phyloP scores from a whole-genome alignment of 257 asterid species.

The Solanum dulcamara region DNA sequence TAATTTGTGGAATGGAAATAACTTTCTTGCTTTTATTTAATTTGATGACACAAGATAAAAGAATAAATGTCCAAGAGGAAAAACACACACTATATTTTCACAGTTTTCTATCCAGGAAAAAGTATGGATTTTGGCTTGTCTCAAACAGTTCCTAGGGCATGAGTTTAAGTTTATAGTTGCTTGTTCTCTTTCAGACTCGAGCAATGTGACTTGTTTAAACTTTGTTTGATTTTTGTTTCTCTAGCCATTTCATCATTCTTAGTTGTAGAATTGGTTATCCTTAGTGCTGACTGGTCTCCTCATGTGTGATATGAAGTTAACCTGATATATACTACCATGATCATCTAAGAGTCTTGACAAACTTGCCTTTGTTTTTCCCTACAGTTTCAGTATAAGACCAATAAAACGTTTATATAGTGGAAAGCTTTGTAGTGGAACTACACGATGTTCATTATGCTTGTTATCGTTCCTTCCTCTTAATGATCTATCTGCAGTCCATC shows the following conservation, averaged over 20 bases:
- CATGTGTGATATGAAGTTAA: neutral
- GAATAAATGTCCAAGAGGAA: neutral
- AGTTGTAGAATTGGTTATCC: neutral
- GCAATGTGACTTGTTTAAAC: neutral
- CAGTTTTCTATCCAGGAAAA: neutral
- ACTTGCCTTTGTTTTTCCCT: neutral
- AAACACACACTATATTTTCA: neutral
- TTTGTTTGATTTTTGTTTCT: neutral
- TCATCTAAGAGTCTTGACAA: neutral
- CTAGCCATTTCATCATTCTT: neutral
- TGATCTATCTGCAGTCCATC: neutral
- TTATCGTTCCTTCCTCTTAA: neutral
- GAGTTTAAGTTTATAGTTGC: neutral
- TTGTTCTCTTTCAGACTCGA: neutral
- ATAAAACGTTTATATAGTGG: neutral
- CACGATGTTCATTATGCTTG: neutral
- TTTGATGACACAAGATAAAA: neutral
- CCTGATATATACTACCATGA: neutral
- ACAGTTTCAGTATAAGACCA: neutral
- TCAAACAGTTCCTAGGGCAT: neutral
- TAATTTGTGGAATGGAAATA: neutral
- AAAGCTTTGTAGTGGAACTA: neutral
- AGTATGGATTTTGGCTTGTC: neutral
- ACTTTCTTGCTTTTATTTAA: neutral
- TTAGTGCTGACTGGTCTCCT: neutral